These are phyloP conservation scores for Trichoderma koningii DNA, from an alignment of 2,329 filamentous ascomycete species.

Conservation along the genomic window DNA sequence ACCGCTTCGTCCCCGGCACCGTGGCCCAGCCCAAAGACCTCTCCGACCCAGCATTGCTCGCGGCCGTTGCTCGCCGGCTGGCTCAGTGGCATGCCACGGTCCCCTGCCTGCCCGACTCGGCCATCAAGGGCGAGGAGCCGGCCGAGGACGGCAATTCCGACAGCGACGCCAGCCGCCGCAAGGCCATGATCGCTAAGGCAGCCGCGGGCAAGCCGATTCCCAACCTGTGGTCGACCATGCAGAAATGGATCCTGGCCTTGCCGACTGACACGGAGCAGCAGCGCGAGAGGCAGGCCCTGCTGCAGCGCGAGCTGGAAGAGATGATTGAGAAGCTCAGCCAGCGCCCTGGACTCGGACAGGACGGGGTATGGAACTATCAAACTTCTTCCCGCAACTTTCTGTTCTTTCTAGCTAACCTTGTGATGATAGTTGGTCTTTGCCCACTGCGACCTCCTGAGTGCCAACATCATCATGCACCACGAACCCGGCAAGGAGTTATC, in stretches of 20 bases:
- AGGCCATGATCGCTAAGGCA: constrained; percentile 51
- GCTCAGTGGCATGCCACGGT: constrained; percentile 89
- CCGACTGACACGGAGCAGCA: constrained; percentile 72
- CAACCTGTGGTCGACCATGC: constrained; percentile 92
- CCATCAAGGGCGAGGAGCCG: constrained; percentile 30
- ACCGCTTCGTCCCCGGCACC: constrained; percentile 81
- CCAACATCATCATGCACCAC: constrained; percentile 84
- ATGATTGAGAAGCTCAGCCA: constrained; percentile 73
- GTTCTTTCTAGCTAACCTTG: not conserved
- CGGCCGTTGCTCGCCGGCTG: constrained; percentile 78
- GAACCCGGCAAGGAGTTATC: constrained; percentile 42
- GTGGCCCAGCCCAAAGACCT: constrained; percentile 82
- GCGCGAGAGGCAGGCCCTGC: constrained; percentile 62
- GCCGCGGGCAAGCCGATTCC: constrained; percentile 72
- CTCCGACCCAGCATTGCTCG: constrained; percentile 72
- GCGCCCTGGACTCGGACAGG: constrained; percentile 72
- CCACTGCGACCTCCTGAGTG: constrained; percentile 93
- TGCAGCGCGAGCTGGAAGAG: constrained; percentile 74
- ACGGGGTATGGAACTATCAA: constrained; percentile 59
- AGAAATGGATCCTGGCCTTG: constrained; percentile 90
- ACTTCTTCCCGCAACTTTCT: not conserved
- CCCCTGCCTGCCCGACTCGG: constrained; percentile 54
- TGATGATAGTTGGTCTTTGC: constrained; percentile 74
- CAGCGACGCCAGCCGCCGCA: constrained; percentile 37
- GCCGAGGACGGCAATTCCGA: constrained; percentile 44